A percentile compares a stretch with the other conserved stretches of the same genome.
These are phyloP conservation scores for Tardiomyces digboiensis DNA, from an alignment of 1,139 yeast genomes.

Conservation along the genomic window DNA sequence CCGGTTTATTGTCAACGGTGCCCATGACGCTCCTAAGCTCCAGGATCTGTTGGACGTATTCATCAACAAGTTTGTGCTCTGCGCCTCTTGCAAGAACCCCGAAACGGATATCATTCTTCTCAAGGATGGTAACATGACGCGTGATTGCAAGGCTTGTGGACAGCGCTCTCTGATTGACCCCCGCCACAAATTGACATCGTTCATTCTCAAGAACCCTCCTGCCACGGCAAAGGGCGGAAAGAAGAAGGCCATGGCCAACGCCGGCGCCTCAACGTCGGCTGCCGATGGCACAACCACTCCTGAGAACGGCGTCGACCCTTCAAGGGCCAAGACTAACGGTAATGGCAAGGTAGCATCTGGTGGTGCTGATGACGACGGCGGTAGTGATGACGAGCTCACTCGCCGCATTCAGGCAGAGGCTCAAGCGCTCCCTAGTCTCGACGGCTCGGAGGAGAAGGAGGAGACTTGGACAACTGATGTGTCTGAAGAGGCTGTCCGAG, in stretches of 20 bases:
- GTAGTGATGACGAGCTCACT: slow-evolving; percentile 70
- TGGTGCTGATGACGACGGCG: slow-evolving; percentile 27
- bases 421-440: slow-evolving; percentile 43
- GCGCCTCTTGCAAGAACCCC: slow-evolving; percentile 95
- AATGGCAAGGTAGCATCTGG: slow-evolving; percentile 19
- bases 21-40: slow-evolving; percentile 80
- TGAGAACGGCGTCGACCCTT: slow-evolving; percentile 13
- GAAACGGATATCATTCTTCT: slow-evolving; percentile 88
- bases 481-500: slow-evolving; percentile 93
- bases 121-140: slow-evolving; percentile 66
- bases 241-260: slow-evolving; percentile 69
- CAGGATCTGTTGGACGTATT: slow-evolving; percentile 95
- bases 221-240: slow-evolving; percentile 40
- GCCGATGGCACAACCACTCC: slow-evolving; percentile 56
- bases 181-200: slow-evolving; percentile 78
- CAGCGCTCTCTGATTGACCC: slow-evolving; percentile 76
- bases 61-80: slow-evolving; percentile 83
- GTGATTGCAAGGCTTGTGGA: slow-evolving; percentile 99
- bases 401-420: slow-evolving; percentile 83
- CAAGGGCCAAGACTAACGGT: slow-evolving; percentile 5
- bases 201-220: slow-evolving; percentile 91
- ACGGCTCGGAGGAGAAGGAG: slow-evolving; percentile 52
- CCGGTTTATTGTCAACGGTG: slow-evolving; percentile 90
- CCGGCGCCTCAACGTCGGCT: slow-evolving; percentile 47
- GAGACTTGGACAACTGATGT: slow-evolving; percentile 99